Conservation (phyloP, 2,329 filamentous ascomycete genomes). For the Cytospora leucostoma region DNA sequence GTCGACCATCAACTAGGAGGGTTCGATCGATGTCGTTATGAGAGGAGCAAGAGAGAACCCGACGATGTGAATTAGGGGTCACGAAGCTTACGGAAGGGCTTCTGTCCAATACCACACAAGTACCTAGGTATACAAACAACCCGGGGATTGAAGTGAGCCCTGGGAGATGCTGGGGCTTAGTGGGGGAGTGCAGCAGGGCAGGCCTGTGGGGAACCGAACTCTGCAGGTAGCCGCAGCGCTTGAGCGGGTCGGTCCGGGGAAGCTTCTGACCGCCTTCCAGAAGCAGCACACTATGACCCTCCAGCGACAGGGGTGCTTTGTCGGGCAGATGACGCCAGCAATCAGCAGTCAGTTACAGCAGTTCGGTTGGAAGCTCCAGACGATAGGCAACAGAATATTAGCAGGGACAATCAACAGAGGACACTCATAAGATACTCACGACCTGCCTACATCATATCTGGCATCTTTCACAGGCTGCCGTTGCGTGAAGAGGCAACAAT, state of each 20-base stretch:
- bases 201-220: not conserved
- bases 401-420: not conserved
- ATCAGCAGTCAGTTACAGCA: no score
- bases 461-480: slow-evolving; percentile 10
- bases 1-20: not conserved
- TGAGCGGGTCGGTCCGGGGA: not conserved
- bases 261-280: not conserved
- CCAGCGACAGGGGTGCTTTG: not conserved
- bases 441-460: not conserved
- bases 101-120: not conserved
- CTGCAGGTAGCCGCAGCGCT: not conserved
- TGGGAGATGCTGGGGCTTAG: not conserved
- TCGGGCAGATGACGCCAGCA: slow-evolving; percentile 1
- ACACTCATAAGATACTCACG: not conserved
- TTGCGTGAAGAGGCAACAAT: not conserved
- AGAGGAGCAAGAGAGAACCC: not conserved
- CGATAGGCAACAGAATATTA: not conserved
- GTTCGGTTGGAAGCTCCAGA: not conserved
- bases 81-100: not conserved
- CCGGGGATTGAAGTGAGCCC: not conserved
- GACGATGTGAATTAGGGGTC: not conserved
- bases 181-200: not conserved
- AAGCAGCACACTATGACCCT: not conserved
- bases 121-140: not conserved
- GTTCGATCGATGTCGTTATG: not conserved